phyloP scores from a whole-genome alignment of 1,284 basidiomycete genomes.

The Testicularia cyperi region DNA sequence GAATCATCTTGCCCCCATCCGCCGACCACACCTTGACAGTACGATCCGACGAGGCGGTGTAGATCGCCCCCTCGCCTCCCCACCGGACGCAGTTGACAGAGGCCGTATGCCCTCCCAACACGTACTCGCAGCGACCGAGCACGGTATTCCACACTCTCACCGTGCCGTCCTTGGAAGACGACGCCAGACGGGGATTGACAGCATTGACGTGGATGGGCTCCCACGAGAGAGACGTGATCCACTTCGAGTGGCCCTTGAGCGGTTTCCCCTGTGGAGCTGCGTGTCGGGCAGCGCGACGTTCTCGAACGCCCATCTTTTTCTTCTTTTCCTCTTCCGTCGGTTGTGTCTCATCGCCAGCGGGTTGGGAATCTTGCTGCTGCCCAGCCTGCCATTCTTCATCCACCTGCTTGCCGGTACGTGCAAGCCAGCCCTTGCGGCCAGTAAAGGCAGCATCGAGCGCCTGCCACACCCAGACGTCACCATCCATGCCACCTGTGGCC shows the following conservation, averaged over 20 bases:
- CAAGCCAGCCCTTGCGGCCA: slow-evolving; percentile 48
- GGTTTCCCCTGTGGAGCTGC: slow-evolving; percentile 48
- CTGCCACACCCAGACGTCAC: slow-evolving; percentile 57
- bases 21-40: slow-evolving; percentile 94
- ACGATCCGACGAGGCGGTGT: slow-evolving; percentile 90
- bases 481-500: slow-evolving; percentile 69
- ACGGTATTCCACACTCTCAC: slow-evolving; percentile 87
- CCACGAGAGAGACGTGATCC: slow-evolving; percentile 95
- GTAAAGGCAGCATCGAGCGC: slow-evolving; percentile 41
- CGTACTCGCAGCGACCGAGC: slow-evolving; percentile 75
- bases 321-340: not conserved
- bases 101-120: slow-evolving; percentile 88
- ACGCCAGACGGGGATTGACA: slow-evolving; percentile 71
- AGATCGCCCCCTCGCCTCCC: slow-evolving; percentile 70
- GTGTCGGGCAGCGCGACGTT: slow-evolving; percentile 47
- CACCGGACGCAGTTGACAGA: slow-evolving; percentile 93
- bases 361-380: slow-evolving; percentile 7
- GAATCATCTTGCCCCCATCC: slow-evolving; percentile 68
- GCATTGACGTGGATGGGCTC: slow-evolving; percentile 77
- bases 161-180: slow-evolving; percentile 92
- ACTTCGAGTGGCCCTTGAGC: slow-evolving; percentile 84
- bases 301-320: slow-evolving; percentile 44
- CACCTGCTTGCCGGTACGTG: slow-evolving; percentile 42
- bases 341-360: slow-evolving; percentile 1
- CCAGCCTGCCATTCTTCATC: slow-evolving; percentile 38